Conservation (phyloP, 768 basidiomycete species). For the Tulasnella sp. region DNA sequence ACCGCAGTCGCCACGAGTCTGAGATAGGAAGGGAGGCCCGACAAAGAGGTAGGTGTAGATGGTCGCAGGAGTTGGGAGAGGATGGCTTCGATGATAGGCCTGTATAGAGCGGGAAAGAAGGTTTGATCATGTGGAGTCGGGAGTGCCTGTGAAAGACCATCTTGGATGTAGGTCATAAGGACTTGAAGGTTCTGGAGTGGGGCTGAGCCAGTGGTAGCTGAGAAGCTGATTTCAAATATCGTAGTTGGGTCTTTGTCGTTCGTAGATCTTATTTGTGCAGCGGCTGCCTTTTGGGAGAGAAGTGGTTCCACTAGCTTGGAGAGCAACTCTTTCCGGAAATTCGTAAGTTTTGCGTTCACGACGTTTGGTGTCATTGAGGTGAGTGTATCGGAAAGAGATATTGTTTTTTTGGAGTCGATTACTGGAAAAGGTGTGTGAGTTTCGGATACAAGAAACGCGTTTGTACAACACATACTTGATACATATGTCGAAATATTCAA, state of each 20-base stretch:
- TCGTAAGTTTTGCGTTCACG: slow-evolving; percentile 15
- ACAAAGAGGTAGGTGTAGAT: slow-evolving; percentile 55
- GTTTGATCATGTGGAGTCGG: slow-evolving; percentile 36
- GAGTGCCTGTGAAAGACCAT: slow-evolving; percentile 45
- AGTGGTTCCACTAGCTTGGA: slow-evolving; percentile 23
- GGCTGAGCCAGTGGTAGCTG: slow-evolving; percentile 20
- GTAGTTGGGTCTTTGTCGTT: background rate
- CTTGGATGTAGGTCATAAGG: slow-evolving; percentile 52
- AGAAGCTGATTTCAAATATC: slow-evolving; percentile 20
- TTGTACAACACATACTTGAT: background rate
- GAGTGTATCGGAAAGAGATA: slow-evolving; percentile 10
- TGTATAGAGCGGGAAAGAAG: slow-evolving; percentile 46
- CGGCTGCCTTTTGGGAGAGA: background rate
- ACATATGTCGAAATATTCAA: background rate
- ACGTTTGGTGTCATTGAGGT: slow-evolving; percentile 7
- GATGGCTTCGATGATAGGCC: slow-evolving; percentile 48
- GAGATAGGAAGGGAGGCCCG: slow-evolving; percentile 52
- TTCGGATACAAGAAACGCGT: background rate
- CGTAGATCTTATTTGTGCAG: background rate
- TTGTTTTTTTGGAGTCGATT: background rate
- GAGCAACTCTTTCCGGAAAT: slow-evolving; percentile 21
- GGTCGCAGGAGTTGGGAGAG: slow-evolving; percentile 59
- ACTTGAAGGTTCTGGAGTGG: slow-evolving; percentile 42
- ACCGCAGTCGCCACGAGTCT: slow-evolving; percentile 46
- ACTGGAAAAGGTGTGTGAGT: background rate